phyloP scores from a whole-genome alignment of 2,329 filamentous ascomycete species.

The Pyrenochaeta sp. region DNA sequence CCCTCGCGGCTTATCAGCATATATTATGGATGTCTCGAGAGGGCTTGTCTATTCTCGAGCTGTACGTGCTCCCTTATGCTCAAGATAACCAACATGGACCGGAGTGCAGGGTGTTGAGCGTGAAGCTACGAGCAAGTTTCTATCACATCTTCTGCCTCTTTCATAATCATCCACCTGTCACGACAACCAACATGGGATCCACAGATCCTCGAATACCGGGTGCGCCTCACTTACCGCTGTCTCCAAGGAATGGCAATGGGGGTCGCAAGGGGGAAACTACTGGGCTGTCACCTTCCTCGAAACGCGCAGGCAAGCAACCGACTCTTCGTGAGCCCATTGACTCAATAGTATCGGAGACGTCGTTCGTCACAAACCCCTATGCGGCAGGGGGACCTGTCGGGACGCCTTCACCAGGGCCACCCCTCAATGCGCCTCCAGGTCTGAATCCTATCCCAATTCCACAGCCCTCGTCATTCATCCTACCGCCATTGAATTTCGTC shows the following conservation, averaged over 20 bases:
- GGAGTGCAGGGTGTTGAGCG: conserved; percentile 87
- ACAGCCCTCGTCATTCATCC: conserved; percentile 72
- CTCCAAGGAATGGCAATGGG: conserved; percentile 32
- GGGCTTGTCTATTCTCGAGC: conserved; percentile 84
- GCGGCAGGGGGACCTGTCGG: conserved; percentile 48
- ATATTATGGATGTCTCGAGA: conserved; percentile 96
- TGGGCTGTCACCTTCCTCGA: conserved; percentile 38
- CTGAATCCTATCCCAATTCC: conserved; percentile 51
- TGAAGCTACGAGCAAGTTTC: conserved; percentile 92
- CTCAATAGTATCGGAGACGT: conserved; percentile 58
- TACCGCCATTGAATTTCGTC: conserved; percentile 82
- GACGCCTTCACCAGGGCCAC: conserved; percentile 52
- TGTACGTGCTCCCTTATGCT: conserved; percentile 77
- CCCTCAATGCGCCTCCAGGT: conserved; percentile 54
- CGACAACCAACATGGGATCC: conserved; percentile 43
- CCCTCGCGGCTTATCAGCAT: conserved; percentile 83
- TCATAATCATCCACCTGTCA: conserved; percentile 84
- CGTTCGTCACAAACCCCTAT: conserved; percentile 60
- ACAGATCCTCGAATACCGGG: conserved; percentile 37
- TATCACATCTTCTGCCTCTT: conserved; percentile 97
- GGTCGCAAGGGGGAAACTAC: conserved; percentile 31
- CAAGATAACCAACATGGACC: conserved; percentile 75
- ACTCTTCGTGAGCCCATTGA: conserved; percentile 57
- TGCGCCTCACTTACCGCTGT: conserved; percentile 32
- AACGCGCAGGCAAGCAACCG: conserved; percentile 46